phyloP scores from a whole-genome alignment of 2,329 filamentous ascomycete genomes.

The Metarhizium sp. region DNA sequence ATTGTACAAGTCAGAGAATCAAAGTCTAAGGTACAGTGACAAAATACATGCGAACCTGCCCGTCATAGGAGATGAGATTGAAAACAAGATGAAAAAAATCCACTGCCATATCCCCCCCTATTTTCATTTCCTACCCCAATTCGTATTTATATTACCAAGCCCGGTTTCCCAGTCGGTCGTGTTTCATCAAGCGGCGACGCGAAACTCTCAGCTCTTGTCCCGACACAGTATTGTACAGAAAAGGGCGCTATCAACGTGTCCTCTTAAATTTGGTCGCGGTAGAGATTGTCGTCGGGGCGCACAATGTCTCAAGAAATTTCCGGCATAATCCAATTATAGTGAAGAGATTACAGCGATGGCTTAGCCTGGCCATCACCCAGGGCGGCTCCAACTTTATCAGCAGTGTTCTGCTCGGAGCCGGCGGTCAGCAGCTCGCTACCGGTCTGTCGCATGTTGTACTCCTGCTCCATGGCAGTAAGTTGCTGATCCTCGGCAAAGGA shows the following conservation, averaged over 20 bases:
- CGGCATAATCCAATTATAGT: background rate
- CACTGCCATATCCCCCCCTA: conserved; percentile 10
- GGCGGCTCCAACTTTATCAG: conserved; percentile 38
- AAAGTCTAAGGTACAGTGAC: conserved; percentile 14
- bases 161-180: background rate
- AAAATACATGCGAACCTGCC: conserved; percentile 18
- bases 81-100: conserved; percentile 5
- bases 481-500: conserved; percentile 95
- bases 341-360: conserved; percentile 37
- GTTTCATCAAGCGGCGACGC: background rate
- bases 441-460: conserved; percentile 91
- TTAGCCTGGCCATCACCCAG: conserved; percentile 37
- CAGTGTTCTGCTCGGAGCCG: conserved; percentile 33
- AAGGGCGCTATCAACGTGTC: background rate
- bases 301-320: background rate
- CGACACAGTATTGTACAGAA: conserved; percentile 6
- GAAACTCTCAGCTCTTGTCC: background rate
- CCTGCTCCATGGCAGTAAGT: conserved; percentile 93
- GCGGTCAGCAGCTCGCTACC: conserved; percentile 62
- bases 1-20: conserved; percentile 12
- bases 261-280: background rate
- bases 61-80: conserved; percentile 20
- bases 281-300: background rate
- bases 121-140: conserved; percentile 5
- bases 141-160: background rate